Percentiles rank a stretch among this genome's conserved stretches.
Evolutionary conservation across 2,329 filamentous ascomycete species (phyloP).

Genomic region (Fusarium sp.): DNA sequence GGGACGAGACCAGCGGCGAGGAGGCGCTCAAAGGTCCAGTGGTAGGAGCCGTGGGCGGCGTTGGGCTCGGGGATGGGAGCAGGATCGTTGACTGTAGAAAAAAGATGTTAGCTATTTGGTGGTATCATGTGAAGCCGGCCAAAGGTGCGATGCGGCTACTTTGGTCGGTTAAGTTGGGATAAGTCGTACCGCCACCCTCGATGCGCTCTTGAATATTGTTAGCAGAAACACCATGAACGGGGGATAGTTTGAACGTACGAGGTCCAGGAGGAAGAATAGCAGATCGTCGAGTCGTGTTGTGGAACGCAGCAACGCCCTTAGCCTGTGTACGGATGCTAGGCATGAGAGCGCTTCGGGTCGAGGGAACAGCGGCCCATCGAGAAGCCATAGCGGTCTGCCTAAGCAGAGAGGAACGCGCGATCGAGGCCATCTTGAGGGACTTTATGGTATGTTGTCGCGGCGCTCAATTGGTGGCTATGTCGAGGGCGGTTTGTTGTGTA

Average conservation of each 20-base stretch:
- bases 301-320: conserved; percentile 79
- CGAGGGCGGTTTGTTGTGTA: conserved; percentile 28
- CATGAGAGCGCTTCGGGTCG: conserved; percentile 49
- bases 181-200: conserved; percentile 73
- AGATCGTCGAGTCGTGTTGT: conserved; percentile 79
- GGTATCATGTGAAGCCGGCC: conserved; percentile 36
- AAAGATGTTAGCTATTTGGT: conserved; percentile 17
- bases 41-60: conserved; percentile 91
- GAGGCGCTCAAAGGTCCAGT: conserved; percentile 96
- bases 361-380: conserved; percentile 49
- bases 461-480: conserved; percentile 44
- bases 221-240: conserved; percentile 47
- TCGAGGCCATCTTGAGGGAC: conserved; percentile 61
- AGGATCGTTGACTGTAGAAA: conserved; percentile 80
- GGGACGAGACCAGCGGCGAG: conserved; percentile 85
- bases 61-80: conserved; percentile 75
- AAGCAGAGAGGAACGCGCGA: conserved; percentile 64
- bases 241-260: conserved; percentile 65
- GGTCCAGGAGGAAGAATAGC: conserved; percentile 85
- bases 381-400: conserved; percentile 60
- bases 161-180: not conserved
- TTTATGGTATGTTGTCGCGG: conserved; percentile 28
- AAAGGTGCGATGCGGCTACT: conserved; percentile 12
- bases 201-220: conserved; percentile 70
- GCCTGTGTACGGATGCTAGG: conserved; percentile 42